Percentiles rank a stretch among this genome's conserved stretches.
phyloP scores from a whole-genome alignment of 768 basidiomycete species.

The Pisolithus marmoratus region DNA sequence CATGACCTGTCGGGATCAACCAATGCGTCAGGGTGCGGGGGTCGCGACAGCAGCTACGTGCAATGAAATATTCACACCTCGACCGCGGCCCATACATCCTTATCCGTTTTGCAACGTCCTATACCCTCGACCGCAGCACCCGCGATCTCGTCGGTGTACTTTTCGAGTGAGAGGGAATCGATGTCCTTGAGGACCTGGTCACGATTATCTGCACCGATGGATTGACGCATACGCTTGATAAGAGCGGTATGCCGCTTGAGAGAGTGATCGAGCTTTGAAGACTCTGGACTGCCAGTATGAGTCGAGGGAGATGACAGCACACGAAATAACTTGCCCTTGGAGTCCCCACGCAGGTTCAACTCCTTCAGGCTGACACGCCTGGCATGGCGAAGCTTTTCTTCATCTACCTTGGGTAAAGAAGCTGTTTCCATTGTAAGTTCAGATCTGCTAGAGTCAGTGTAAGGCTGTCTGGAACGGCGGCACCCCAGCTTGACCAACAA shows the following conservation, averaged over 20 bases:
- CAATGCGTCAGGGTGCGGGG: not conserved
- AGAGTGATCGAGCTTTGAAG: conserved; percentile 84
- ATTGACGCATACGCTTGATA: conserved; percentile 88
- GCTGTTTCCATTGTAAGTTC: conserved; percentile 18
- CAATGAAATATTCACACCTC: conserved; percentile 52
- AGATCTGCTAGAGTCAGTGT: not conserved
- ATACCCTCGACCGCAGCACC: conserved; percentile 84
- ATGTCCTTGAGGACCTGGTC: conserved; percentile 92
- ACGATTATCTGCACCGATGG: conserved; percentile 73
- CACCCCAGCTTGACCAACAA: not conserved
- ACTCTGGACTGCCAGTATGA: conserved; percentile 39
- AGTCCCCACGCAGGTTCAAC: conserved; percentile 43
- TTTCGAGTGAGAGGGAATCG: conserved; percentile 83
- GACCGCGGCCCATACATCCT: conserved; percentile 86
- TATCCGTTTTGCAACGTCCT: conserved; percentile 82
- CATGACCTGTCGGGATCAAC: conserved; percentile 55
- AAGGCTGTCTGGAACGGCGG: not conserved
- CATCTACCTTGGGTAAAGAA: conserved; percentile 35
- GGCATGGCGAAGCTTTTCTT: conserved; percentile 45
- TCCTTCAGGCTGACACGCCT: conserved; percentile 57
- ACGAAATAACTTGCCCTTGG: conserved; percentile 38
- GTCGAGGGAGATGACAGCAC: not conserved
- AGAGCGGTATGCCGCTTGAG: conserved; percentile 93
- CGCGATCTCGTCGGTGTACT: conserved; percentile 94
- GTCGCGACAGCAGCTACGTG: not conserved